These are phyloP conservation scores for Mycena polygramma DNA, from an alignment of 768 basidiomycete genomes.

Conservation along the genomic window DNA sequence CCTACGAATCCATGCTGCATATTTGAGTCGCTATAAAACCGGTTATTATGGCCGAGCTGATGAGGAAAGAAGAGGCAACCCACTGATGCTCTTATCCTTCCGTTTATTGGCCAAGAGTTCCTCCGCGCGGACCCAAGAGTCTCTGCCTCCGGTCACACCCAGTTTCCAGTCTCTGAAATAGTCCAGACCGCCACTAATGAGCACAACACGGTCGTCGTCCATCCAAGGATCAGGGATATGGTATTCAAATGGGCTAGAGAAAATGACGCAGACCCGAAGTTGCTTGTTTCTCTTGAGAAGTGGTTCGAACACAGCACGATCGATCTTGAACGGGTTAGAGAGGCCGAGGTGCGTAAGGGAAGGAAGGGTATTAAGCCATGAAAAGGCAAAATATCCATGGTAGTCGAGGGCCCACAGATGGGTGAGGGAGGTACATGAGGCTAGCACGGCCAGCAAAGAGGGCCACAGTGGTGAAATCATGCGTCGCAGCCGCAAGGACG, in stretches of 20 bases:
- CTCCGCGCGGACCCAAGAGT: conserved; percentile 9
- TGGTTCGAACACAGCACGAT: not conserved
- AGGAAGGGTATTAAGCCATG: not conserved
- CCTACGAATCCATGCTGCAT: too few species aligned
- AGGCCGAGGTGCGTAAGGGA: conserved; percentile 5
- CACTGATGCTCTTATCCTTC: too few species aligned
- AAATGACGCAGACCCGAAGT: not conserved
- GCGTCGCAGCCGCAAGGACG: not conserved
- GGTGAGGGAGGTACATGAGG: too few species aligned
- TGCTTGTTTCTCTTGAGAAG: not conserved
- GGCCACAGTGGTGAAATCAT: not conserved
- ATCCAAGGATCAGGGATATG: not conserved
- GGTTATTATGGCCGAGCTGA: too few species aligned
- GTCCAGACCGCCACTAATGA: too few species aligned
- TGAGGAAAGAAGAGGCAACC: too few species aligned
- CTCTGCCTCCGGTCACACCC: not conserved
- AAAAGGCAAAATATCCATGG: too few species aligned
- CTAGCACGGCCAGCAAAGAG: not conserved
- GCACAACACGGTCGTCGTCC: conserved; percentile 1
- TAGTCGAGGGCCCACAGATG: not conserved
- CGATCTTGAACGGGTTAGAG: not conserved
- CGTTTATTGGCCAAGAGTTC: not conserved
- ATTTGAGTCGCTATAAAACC: too few species aligned
- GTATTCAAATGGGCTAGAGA: not conserved
- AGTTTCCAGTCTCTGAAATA: conserved; percentile 1